Evolutionary conservation across 345 rosid genomes (phyloP), one percentile per base, ranked within the genome.

Genomic region (Ceriops zippeliana): DNA sequence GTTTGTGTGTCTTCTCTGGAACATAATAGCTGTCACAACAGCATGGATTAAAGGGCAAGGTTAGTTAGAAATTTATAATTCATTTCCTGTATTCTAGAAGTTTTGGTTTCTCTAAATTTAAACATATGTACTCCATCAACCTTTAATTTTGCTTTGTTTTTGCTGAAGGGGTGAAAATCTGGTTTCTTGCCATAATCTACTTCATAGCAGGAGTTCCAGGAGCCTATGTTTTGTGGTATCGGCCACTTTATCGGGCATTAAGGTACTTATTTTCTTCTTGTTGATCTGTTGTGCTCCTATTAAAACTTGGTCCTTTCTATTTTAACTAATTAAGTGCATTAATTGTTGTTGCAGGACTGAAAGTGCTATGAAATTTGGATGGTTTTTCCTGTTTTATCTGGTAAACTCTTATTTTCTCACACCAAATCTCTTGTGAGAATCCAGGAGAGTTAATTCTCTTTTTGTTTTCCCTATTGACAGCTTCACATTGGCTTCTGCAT

Each of bases 101-200:
- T 28, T 13, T 56, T 49, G 27, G 38, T 54, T 46, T 65, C 61
- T 22, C 13, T 5, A 42, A 37, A 19, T 35, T 42, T 42, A 57
- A 20, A 24, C 47, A 21, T 57, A 46, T 15, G 11, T 22, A 38
- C 21, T 24, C 38, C 57, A 6, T 28, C 8, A 46, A 51, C 20
- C 21, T 19, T 61, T 57, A 13, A 57, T 47, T 8, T 21, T 73
- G 5, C 8, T 26, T 4, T 73, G 24, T 19, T 62, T 57, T 7
- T 66, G 53, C 72, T 82, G 65, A 74, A 96, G 99, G 86, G 65
- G 97, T 86, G 70, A 92, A 76, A 63, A 92, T 92, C 75, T 96
- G 99, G 99, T 89, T 92, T 80, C 97, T 96, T 62, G 86, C 98
- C 13, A 4, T 90, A 38, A 96, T 92, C 80, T 96, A 87, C 90